Evolutionary conservation across 176 grass and related monocot species (phyloP).

Genomic region (Themeda triandra): DNA sequence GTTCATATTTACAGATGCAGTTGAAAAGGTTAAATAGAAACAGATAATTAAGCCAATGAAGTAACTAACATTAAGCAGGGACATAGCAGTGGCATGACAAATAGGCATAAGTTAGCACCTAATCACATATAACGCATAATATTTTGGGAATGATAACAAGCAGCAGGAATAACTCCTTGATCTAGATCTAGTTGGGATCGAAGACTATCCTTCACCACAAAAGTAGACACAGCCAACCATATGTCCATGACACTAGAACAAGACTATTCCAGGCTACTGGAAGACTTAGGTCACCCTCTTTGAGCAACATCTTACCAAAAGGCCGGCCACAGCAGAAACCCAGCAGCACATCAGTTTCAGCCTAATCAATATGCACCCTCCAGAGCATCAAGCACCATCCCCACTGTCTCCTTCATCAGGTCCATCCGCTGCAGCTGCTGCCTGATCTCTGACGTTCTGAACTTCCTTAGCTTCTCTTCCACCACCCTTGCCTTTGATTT

Average conservation of each 20-base stretch:
- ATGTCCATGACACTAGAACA: slow-evolving; percentile 24
- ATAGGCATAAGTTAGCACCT: slow-evolving; percentile 25
- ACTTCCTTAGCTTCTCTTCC: slow-evolving; percentile 55
- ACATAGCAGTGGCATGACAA: not conserved
- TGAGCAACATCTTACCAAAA: slow-evolving; percentile 8
- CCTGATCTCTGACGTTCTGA: slow-evolving; percentile 36
- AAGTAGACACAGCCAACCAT: slow-evolving; percentile 15
- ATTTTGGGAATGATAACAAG: slow-evolving; percentile 1
- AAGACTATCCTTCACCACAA: not conserved
- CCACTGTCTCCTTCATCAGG: slow-evolving; percentile 46
- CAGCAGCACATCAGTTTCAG: not conserved
- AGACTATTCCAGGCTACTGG: not conserved
- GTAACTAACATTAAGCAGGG: slow-evolving; percentile 3
- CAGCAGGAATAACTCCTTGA: not conserved
- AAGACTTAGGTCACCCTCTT: not conserved
- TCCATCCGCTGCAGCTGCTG: slow-evolving; percentile 50
- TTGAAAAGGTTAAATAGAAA: not conserved
- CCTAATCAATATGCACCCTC: slow-evolving; percentile 16
- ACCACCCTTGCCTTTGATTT: slow-evolving; percentile 32
- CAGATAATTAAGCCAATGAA: not conserved
- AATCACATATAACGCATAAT: slow-evolving; percentile 14
- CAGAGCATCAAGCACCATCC: slow-evolving; percentile 43
- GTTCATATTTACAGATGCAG: not conserved
- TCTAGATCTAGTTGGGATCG: slow-evolving; percentile 16
- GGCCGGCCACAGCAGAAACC: not conserved